Conservation (phyloP, 352 stramenopile genomes). For the Globisporangium sylvaticum region DNA sequence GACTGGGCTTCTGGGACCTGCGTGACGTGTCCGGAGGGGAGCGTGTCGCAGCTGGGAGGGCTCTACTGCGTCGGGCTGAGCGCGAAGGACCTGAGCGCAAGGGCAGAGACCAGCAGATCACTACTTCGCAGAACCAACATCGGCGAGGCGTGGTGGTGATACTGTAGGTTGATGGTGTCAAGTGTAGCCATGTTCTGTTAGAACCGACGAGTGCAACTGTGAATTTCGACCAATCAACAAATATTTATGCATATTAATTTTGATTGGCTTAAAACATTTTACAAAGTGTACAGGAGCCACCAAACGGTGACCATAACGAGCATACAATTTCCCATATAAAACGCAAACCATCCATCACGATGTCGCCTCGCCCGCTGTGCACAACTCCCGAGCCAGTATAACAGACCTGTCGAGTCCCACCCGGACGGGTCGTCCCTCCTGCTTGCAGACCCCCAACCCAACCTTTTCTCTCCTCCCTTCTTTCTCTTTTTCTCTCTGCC, state of each 20-base stretch:
- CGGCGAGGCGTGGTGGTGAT: not conserved
- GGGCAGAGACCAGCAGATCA: not conserved
- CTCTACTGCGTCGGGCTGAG: not conserved
- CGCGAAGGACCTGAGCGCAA: not conserved
- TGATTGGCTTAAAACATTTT: too few relatives aligned
- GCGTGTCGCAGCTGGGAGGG: not conserved
- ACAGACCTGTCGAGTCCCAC: not conserved
- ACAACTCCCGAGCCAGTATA: not conserved
- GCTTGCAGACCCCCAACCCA: not conserved
- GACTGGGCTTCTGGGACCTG: not conserved
- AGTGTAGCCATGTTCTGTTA: not conserved
- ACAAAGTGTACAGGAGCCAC: not conserved
- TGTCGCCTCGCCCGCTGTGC: conserved; percentile 1
- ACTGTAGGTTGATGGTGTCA: not conserved
- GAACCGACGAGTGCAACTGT: not conserved
- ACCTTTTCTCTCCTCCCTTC: not conserved
- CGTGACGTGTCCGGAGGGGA: not conserved
- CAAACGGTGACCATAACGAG: not conserved
- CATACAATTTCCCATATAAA: conserved; percentile 28
- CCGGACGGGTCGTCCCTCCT: not conserved
- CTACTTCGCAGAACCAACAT: not conserved
- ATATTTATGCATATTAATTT: too few relatives aligned
- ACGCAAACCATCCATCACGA: conserved; percentile 1
- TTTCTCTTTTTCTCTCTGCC: not conserved
- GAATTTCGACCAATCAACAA: not conserved